These are phyloP conservation scores for Megacollybia platyphylla DNA, from an alignment of 1,284 basidiomycete genomes.

Conservation along the genomic window DNA sequence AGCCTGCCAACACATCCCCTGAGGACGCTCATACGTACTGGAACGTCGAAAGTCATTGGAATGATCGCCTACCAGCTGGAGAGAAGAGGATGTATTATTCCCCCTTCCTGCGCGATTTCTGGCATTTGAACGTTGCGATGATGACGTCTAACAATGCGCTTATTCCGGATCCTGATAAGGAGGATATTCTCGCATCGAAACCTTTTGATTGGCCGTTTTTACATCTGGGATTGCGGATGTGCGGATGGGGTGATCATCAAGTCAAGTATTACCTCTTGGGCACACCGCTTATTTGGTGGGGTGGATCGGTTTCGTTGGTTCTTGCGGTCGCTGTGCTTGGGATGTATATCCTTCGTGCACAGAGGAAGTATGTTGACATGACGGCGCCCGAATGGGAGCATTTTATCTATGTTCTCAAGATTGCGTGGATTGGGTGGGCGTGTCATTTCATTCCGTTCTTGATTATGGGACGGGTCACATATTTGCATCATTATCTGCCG, in stretches of 20 bases:
- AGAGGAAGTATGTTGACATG: conserved; percentile 88
- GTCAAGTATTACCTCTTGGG: conserved; percentile 93
- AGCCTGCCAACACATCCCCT: conserved; percentile 60
- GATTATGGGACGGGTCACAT: conserved; percentile 91
- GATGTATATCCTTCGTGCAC: conserved; percentile 73
- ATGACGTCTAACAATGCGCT: conserved; percentile 99
- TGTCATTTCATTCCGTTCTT: conserved; percentile 95
- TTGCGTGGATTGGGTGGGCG: conserved; percentile 86
- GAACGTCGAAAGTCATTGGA: conserved; percentile 98
- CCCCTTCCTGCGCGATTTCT: conserved; percentile 93
- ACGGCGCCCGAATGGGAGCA: conserved; percentile 85
- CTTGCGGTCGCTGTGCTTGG: conserved; percentile 39
- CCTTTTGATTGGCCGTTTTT: conserved; percentile 94
- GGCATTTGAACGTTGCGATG: conserved; percentile 99
- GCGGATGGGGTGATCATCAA: conserved; percentile 85
- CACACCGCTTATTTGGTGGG: conserved; percentile 92
- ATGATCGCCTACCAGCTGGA: conserved; percentile 75
- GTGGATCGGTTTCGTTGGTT: conserved; percentile 57
- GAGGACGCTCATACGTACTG: conserved; percentile 86
- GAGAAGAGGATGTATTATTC: conserved; percentile 79
- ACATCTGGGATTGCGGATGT: conserved; percentile 87
- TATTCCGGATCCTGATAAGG: conserved; percentile 94
- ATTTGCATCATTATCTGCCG: conserved; percentile 87
- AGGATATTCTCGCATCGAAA: conserved; percentile 89
- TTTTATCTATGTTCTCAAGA: conserved; percentile 86